phyloP scores from a whole-genome alignment of 1,284 basidiomycete species.

The Phlebopus sp. region DNA sequence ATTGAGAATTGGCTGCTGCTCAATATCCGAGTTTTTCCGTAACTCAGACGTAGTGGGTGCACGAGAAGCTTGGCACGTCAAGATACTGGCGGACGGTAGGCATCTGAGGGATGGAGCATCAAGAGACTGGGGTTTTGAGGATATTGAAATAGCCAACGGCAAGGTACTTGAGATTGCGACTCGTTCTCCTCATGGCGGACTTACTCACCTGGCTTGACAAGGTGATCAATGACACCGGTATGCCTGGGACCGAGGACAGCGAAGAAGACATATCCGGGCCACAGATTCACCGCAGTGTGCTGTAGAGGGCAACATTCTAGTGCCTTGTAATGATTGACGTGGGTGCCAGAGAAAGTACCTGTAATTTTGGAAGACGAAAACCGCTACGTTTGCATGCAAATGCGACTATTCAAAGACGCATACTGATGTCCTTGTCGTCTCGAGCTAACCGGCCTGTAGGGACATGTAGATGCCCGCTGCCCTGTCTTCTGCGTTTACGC shows the following conservation, averaged over 20 bases:
- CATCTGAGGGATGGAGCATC: slow-evolving; percentile 61
- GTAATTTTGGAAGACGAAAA: no score
- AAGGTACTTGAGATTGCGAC: slow-evolving; percentile 32
- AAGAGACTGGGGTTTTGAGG: slow-evolving; percentile 80
- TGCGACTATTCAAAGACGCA: no score
- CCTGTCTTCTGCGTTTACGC: no score
- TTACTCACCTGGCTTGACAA: slow-evolving; percentile 22
- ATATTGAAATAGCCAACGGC: slow-evolving; percentile 54
- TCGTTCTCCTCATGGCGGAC: neutral
- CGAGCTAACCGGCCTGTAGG: no score
- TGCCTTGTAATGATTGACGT: no score
- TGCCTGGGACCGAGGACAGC: slow-evolving; percentile 60
- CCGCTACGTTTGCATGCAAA: no score
- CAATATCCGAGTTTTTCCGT: slow-evolving; percentile 52
- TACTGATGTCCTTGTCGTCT: no score
- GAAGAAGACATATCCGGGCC: slow-evolving; percentile 53
- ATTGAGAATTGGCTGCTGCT: slow-evolving; percentile 67
- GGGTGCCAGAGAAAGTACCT: no score
- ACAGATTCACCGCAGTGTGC: slow-evolving; percentile 43
- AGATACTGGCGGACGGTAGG: slow-evolving; percentile 49
- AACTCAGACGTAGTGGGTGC: slow-evolving; percentile 22
- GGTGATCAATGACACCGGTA: slow-evolving; percentile 55
- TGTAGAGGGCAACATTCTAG: slow-evolving; percentile 32
- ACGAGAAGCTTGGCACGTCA: slow-evolving; percentile 46
- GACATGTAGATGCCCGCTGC: no score